Evolutionary conservation across 306 rosid species (phyloP).

Genomic region (Corylus heterophylla): DNA sequence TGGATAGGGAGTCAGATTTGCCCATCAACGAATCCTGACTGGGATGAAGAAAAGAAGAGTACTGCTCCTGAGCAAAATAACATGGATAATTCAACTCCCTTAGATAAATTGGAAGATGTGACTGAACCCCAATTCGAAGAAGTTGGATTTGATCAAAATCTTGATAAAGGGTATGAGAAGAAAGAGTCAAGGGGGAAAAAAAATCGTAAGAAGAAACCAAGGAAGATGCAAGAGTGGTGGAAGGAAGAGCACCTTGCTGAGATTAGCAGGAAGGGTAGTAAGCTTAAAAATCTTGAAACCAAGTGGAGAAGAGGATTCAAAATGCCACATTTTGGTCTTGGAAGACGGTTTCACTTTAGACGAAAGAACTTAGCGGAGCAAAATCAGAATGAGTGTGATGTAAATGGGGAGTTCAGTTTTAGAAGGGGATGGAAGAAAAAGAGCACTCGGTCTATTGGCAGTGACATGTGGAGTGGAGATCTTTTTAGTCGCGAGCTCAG

Average conservation of each 20-base stretch:
- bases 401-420: slow-evolving; percentile 83
- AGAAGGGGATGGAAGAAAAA: slow-evolving; percentile 86
- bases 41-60: slow-evolving; percentile 79
- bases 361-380: slow-evolving; percentile 47
- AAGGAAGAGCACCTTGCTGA: slow-evolving; percentile 89
- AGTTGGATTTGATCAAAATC: slow-evolving; percentile 28
- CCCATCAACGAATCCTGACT: slow-evolving; percentile 68
- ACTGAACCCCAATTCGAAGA: slow-evolving; percentile 44
- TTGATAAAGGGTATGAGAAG: slow-evolving; percentile 38
- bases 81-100: slow-evolving; percentile 45
- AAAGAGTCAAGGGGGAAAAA: slow-evolving; percentile 55
- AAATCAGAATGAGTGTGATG: slow-evolving; percentile 47
- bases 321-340: slow-evolving; percentile 72
- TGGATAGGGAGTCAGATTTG: slow-evolving; percentile 99
- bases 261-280: slow-evolving; percentile 68
- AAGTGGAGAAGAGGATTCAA: slow-evolving; percentile 74
- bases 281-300: slow-evolving; percentile 46
- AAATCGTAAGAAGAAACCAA: slow-evolving; percentile 57
- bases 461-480: slow-evolving; percentile 92
- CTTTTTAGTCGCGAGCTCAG: slow-evolving; percentile 91
- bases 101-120: slow-evolving; percentile 46
- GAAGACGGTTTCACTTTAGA: slow-evolving; percentile 56
- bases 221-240: slow-evolving; percentile 99
- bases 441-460: slow-evolving; percentile 55
- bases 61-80: slow-evolving; percentile 43